phyloP scores from a whole-genome alignment of 257 asterid genomes.

The Primulina tabacum region DNA sequence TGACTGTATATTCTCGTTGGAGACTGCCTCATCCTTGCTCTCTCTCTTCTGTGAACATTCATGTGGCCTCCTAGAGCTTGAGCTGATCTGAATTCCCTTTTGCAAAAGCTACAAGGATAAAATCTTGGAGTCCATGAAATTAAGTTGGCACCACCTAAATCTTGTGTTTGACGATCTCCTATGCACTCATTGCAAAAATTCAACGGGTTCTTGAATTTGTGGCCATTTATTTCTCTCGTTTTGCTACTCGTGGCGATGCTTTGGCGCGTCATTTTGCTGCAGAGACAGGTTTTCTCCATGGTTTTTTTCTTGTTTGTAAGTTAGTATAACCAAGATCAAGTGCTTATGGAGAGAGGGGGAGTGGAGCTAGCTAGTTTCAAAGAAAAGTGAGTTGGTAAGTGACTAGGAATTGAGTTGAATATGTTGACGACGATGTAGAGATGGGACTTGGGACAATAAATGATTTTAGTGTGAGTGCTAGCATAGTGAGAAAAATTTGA shows the following conservation, averaged over 20 bases:
- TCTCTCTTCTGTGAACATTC: constrained; percentile 89
- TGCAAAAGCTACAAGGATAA: constrained; percentile 83
- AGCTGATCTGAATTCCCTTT: constrained; percentile 86
- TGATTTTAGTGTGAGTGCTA: neutral
- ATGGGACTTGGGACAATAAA: neutral
- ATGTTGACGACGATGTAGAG: neutral
- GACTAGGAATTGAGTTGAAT: neutral
- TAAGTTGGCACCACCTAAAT: constrained; percentile 40
- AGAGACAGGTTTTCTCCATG: constrained; percentile 26
- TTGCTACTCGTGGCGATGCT: neutral
- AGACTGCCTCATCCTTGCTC: constrained; percentile 60
- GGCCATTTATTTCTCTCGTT: constrained; percentile 33
- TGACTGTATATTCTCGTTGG: constrained; percentile 30
- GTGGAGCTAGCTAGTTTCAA: neutral
- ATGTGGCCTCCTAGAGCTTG: constrained; percentile 98
- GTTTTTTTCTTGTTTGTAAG: constrained; percentile 13
- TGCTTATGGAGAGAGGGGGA: neutral
- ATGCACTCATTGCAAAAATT: neutral
- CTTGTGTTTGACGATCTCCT: constrained; percentile 30
- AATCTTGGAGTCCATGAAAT: constrained; percentile 89
- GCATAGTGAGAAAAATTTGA: no score
- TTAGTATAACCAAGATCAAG: neutral
- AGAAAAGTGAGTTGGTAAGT: neutral
- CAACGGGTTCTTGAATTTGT: constrained; percentile 33
- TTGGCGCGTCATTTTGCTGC: constrained; percentile 25